Base-by-base conservation (phyloP, 352 stramenopile species). In the Pythium chondricola region DNA sequence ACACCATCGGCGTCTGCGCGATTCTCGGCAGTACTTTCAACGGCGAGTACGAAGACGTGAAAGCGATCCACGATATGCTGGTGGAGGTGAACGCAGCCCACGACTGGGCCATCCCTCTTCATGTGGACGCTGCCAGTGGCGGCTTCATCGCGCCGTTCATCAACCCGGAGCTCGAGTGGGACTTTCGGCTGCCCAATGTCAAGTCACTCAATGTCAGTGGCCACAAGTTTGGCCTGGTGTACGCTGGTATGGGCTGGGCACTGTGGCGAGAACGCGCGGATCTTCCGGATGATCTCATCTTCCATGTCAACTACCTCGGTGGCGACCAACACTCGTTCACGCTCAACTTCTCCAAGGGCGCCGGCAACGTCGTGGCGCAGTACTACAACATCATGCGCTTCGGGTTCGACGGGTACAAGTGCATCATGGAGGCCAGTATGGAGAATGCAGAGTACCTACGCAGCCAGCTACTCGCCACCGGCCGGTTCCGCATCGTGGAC, bases 331-430 rank as follows among this genome's bases (percentile, higher is more conserved):
- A 85, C 38, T 96, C 84, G 24, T 93, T 97, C 61, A 97, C 90
- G 48, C 81, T 97, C 30, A 97, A 97, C 72, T 97, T 97, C 43
- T 95, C 78, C 41, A 93, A 95, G 59, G 86, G 88, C 22, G 90
- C 90, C 0, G 78, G 83, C 30, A 94, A 92, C 45, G 83, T 96
- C 26, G 58, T 96, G 10, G 82, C 81, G 14, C 85, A 97, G 65
- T 96, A 96, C 62, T 97, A 97, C 72, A 96, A 97, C 71, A 88
- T 97, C 48, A 52, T 97, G 48, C 85, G 90, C 21, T 88, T 97
- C 44, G 90, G 90, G 31, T 88, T 83, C 36, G 77, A 95, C 8
- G 90, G 90, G 43, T 97, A 95, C 70, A 71, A 63, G 14, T 62
- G 52, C 37, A 96, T 96, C 56, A 89, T 96, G 74, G 69, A 93